Conservation (phyloP, 2,329 filamentous ascomycete species). For the Exophiala alcalophila region DNA sequence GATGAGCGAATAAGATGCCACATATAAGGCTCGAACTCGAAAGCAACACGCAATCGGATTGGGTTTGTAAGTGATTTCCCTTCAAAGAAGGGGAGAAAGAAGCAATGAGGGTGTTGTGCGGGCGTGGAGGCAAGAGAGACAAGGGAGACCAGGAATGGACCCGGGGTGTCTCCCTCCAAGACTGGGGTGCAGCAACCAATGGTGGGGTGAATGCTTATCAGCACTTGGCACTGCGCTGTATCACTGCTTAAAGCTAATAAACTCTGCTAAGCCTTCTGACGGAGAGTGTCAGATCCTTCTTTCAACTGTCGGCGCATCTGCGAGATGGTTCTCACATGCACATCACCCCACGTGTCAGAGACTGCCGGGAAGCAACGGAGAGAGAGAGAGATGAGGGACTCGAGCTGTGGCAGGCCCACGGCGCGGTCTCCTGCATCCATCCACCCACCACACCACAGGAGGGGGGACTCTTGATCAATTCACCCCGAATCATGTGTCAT, state of each 20-base stretch:
- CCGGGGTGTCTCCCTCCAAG: neutral
- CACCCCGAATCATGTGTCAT: no score
- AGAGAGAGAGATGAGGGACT: no score
- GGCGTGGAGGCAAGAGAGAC: conserved; percentile 6
- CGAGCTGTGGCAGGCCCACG: no score
- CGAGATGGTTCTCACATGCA: no score
- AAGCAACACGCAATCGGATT: conserved; percentile 9
- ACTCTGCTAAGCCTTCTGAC: conserved; percentile 19
- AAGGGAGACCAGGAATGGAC: neutral
- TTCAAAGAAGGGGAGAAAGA: neutral
- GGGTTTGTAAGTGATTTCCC: conserved; percentile 15
- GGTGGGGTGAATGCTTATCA: conserved; percentile 24
- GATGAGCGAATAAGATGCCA: conserved; percentile 8
- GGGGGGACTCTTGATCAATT: no score
- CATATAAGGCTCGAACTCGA: conserved; percentile 4
- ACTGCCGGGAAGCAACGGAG: no score
- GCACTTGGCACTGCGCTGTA: conserved; percentile 11
- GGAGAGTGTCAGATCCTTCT: neutral
- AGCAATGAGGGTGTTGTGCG: no score
- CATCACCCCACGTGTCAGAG: no score
- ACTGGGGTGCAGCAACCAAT: conserved; percentile 20
- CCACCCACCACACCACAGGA: no score
- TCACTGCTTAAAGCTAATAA: conserved; percentile 11
- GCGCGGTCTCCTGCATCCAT: no score
- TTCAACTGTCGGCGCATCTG: conserved; percentile 4